Evolutionary conservation across 495 filamentous ascomycete species (phyloP).

Genomic region (Hyaloscypha hepaticicola): DNA sequence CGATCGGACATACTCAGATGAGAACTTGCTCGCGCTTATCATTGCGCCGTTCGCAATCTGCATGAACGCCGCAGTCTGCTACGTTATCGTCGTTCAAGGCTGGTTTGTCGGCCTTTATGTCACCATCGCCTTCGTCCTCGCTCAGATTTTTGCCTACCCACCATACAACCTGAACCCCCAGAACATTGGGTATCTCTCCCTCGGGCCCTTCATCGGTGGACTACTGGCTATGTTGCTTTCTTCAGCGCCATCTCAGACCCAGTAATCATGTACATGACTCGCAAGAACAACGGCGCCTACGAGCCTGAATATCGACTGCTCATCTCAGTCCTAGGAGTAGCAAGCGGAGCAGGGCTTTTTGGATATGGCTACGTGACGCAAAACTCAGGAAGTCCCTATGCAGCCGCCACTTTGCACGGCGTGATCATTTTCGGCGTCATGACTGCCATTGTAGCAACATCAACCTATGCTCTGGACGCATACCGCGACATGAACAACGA

Average conservation of each 20-base stretch:
- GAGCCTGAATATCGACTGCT: slow-evolving; percentile 48
- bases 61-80: slow-evolving; percentile 62
- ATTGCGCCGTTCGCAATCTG: slow-evolving; percentile 36
- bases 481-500: slow-evolving; percentile 45
- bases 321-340: slow-evolving; percentile 38
- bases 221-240: slow-evolving; percentile 37
- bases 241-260: slow-evolving; percentile 40
- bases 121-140: slow-evolving; percentile 58
- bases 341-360: slow-evolving; percentile 42
- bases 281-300: slow-evolving; percentile 43
- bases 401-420: slow-evolving; percentile 42
- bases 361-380: slow-evolving; percentile 43
- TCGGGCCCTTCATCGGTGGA: slow-evolving; percentile 30
- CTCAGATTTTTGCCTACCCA: slow-evolving; percentile 49
- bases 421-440: slow-evolving; percentile 45
- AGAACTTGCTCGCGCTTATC: slow-evolving; percentile 39
- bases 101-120: slow-evolving; percentile 64
- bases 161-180: slow-evolving; percentile 58
- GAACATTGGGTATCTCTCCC: slow-evolving; percentile 59
- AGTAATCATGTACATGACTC: slow-evolving; percentile 40
- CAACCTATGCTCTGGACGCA: slow-evolving; percentile 44
- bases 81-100: slow-evolving; percentile 63
- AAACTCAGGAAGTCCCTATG: slow-evolving; percentile 39
- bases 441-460: slow-evolving; percentile 37
- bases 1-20: slow-evolving; percentile 46